Conservation (phyloP, 495 filamentous ascomycete genomes). For the Talaromyces ruber region DNA sequence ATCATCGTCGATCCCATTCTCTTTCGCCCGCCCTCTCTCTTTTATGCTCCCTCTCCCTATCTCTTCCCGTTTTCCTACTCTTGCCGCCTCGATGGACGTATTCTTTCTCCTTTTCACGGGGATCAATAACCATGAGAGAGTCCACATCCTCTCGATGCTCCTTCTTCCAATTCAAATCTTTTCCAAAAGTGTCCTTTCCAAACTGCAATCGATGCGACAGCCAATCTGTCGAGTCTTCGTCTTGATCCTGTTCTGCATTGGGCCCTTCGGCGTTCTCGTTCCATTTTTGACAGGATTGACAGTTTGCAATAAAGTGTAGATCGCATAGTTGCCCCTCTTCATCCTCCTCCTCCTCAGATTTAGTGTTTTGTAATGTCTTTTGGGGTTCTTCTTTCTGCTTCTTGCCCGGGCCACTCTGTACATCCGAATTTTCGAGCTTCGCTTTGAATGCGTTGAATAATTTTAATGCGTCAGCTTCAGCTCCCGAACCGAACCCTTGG, state of each 20-base stretch:
- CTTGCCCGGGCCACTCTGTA: conserved; percentile 16
- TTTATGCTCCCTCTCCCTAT: conserved; percentile 34
- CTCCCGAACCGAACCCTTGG: conserved; percentile 23
- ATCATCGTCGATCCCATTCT: conserved; percentile 26
- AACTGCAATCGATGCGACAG: conserved; percentile 70
- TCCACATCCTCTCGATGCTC: conserved; percentile 81
- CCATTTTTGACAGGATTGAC: conserved; percentile 83
- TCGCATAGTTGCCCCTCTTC: conserved; percentile 72
- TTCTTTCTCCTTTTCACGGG: conserved; percentile 72
- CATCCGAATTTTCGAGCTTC: conserved; percentile 59
- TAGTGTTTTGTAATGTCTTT: conserved; percentile 12
- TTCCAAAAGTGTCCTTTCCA: conserved; percentile 81
- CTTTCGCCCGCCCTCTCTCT: conserved; percentile 22
- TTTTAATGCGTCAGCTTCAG: conserved; percentile 56
- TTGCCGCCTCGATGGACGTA: conserved; percentile 24
- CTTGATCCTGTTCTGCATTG: conserved; percentile 44
- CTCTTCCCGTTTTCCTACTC: conserved; percentile 23
- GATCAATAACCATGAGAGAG: conserved; percentile 91
- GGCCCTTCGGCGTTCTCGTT: conserved; percentile 37
- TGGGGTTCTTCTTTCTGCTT: conserved; percentile 14
- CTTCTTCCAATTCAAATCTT: conserved; percentile 83
- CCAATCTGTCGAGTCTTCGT: conserved; percentile 50
- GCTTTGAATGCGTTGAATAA: conserved; percentile 68
- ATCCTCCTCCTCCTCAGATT: conserved; percentile 37
- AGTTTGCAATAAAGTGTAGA: conserved; percentile 87